Base-by-base conservation (phyloP, 2,329 filamentous ascomycete genomes). In the Elsinoe batatas region DNA sequence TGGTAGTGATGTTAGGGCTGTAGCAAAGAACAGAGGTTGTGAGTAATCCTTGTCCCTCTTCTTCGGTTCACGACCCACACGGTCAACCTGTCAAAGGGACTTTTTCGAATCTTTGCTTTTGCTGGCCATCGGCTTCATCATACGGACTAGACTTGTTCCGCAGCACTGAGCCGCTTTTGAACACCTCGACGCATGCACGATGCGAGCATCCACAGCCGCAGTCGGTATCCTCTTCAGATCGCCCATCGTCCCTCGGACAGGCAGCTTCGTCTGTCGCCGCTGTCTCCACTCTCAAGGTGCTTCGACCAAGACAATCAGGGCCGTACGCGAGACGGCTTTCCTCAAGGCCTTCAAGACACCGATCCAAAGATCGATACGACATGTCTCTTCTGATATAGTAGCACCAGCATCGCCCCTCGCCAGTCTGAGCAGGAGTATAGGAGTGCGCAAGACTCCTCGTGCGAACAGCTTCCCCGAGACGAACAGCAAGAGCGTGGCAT, bases 401-500 rank as follows among this genome's bases (percentile, higher is more conserved):
- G 47, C 37, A 32, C 61, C 26, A 57, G 59, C 20, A 35, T 68
- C 67, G 1, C 67, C 69, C 0, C 63, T 70, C 4, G 64, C 58
- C 38, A 61, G 63, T 2, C 57, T 71, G 17, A 64, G 64, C 57
- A 64, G 64, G 54, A 64, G 58, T 40, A 62, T 71, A 30, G 60
- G 59, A 13, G 54, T 40, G 2, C 15, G 50, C 51, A 38, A 58
- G 57, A 44, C 53, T 17, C 33, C 53, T 26, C 53, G 56, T 11
- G 60, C 61, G 11, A 65, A 67, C 60, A 68, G 65, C 63, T 81
- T 79, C 63, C 79, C 80, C 15, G 70, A 87, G 63, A 80, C 80
- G 8, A 89, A 80, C 61, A 81, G 84, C 57, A 93, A 87, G 71
- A 74, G 76, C 8, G 91, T 95, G 43, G 93, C 84, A 58, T 91